Evolutionary conservation across 2,329 filamentous ascomycete genomes (phyloP), one percentile per base, ranked within the genome.

Genomic region (Alternaria dauci): DNA sequence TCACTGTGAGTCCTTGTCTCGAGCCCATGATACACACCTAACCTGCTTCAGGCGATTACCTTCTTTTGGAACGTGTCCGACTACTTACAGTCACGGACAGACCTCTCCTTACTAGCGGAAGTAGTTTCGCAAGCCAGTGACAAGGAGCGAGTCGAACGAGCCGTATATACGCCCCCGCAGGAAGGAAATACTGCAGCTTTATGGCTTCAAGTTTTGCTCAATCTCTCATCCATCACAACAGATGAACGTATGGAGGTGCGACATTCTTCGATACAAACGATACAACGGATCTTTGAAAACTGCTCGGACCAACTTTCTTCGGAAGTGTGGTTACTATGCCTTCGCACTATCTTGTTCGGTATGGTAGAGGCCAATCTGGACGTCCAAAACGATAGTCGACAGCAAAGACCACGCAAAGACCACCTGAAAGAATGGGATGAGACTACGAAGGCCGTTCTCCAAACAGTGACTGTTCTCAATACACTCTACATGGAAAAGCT

Each of bases 41-140:
- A 71, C 54, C 55, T 30, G 30, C 36, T 36, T 53, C 50, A 92
- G 87, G 95, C 94, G 1, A 92, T 97, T 8, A 97, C 94, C 0
- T 95, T 96, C 74, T 96, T 97, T 77, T 97, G 94, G 93, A 94
- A 94, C 55, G 86, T 97, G 8, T 97, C 94, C 0, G 94, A 97
- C 76, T 95, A 94, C 65, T 83, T 98, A 20, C 85, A 87, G 57
- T 79, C 79, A 8, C 81, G 82, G 38, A 81, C 82, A 50, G 80
- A 82, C 23, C 70, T 75, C 5, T 71, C 76, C 3, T 70, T 70
- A 23, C 67, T 83, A 1, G 74, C 75, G 8, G 53, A 41, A 7
- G 34, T 73, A 23, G 54, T 76, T 34, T 59, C 55, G 8, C 57
- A 55, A 41, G 56, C 47, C 28, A 52, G 44, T n/a, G n/a, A 66